Evolutionary conservation across 2,329 filamentous ascomycete species (phyloP), one percentile per base, ranked within the genome.

Genomic region (Talaromyces piceae): DNA sequence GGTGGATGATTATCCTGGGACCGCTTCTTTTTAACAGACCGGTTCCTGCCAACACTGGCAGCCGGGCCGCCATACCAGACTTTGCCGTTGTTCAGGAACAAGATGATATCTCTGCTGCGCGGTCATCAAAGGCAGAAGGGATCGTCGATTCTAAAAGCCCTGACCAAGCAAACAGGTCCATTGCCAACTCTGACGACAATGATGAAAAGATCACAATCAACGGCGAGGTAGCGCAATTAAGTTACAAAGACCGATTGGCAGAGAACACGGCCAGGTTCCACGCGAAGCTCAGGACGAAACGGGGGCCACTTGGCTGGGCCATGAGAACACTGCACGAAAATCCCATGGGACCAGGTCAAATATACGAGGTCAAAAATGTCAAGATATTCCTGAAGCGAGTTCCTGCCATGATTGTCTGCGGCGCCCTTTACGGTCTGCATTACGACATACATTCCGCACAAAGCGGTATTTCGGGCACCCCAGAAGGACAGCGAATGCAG

Each of bases 401-500:
- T 7, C 87, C 87, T 0, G 86, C 88, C 47, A 77, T 78, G 68
- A 65, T 87, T 55, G 75, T 82, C 41, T 75, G 74, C 57, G 86
- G 76, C 50, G 63, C 75, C 13, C 78, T 90, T 47, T 91, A 91
- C 65, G 88, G 88, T 67, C 65, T 85, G 23, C 76, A 91, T 77
- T 91, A 91, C 71, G 87, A 91, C 59, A 91, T 91, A 62, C 87
- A 91, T 76, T 77, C 80, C 45, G 84, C 85, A 4, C 87, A 90
- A 73, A 75, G 76, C 48, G 87, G 87, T 63, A 77, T 88, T 41
- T 64, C 74, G 11, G 86, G 86, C 20, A 88, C 86, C 1, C 86
- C 86, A 5, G 86, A 90, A 54, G 87, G 86, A 53, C 72, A 72
- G 30, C 41, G 46, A 20, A 52, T 52, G 51, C 18, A 52, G 39